Evolutionary conservation across 768 basidiomycete genomes (phyloP).

Genomic region (Amanita fuliginea): DNA sequence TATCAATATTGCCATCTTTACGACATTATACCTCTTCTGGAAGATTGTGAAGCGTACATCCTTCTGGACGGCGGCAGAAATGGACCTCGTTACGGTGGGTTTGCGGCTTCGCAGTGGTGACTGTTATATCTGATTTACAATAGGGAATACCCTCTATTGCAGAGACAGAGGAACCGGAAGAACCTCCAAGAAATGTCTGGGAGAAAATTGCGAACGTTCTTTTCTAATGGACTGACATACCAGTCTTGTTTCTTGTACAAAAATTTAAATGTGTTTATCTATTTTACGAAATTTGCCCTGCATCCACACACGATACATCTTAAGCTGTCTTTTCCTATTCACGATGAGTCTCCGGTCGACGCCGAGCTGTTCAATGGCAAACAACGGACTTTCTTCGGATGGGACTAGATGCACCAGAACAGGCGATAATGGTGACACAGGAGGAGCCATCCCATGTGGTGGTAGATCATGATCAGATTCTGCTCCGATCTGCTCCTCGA

Average conservation of each 20-base stretch:
- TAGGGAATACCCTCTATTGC: constrained; percentile 60
- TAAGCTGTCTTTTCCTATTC: constrained; percentile 87
- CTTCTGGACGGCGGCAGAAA: constrained; percentile 47
- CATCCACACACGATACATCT: constrained; percentile 98
- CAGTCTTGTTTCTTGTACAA: neutral
- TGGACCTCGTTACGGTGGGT: constrained; percentile 62
- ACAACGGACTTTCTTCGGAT: constrained; percentile 35
- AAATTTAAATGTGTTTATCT: neutral
- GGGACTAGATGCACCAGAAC: constrained; percentile 23
- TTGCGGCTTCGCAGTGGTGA: neutral
- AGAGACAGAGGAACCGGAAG: constrained; percentile 51
- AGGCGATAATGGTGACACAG: too few species aligned
- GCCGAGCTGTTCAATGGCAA: constrained; percentile 76
- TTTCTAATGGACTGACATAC: constrained; percentile 27
- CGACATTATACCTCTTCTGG: constrained; percentile 31
- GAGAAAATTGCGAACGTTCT: constrained; percentile 39
- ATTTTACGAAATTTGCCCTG: constrained; percentile 70
- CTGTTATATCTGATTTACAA: neutral
- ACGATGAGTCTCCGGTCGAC: constrained; percentile 85
- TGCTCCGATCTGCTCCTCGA: constrained; percentile 19
- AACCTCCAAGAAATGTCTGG: constrained; percentile 35
- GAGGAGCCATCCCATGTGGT: too few species aligned
- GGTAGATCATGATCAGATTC: neutral
- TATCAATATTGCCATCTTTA: constrained; percentile 37
- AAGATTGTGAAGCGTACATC: constrained; percentile 29